These are phyloP conservation scores for Irpex sp. DNA, from an alignment of 1,284 basidiomycete species.

Conservation along the genomic window DNA sequence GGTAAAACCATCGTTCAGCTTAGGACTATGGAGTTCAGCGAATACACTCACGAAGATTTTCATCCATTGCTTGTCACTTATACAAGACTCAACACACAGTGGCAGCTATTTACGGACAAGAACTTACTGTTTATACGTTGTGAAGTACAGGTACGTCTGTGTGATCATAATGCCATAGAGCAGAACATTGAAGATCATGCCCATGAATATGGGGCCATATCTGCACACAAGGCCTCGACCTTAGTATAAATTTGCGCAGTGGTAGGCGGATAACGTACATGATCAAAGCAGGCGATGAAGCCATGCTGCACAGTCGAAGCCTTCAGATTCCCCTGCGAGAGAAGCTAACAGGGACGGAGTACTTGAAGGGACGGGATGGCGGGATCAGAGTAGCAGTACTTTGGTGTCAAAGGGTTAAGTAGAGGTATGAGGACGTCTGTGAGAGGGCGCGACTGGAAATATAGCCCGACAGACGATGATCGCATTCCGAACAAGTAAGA, in stretches of 20 bases:
- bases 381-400: background rate
- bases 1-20: background rate
- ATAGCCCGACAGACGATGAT: background rate
- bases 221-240: constrained; percentile 17
- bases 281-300: background rate
- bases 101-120: background rate
- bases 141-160: constrained; percentile 39
- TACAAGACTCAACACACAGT: background rate
- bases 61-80: constrained; percentile 32
- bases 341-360: background rate
- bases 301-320: background rate
- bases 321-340: background rate
- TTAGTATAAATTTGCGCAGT: background rate
- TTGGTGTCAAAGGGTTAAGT: background rate
- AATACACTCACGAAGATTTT: constrained; percentile 26
- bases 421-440: background rate
- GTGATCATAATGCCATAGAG: constrained; percentile 39
- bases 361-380: background rate
- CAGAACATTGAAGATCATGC: constrained; percentile 36
- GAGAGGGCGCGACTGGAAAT: background rate
- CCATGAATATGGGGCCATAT: constrained; percentile 38
- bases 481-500: background rate
- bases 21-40: background rate
- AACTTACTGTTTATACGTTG: constrained; percentile 34
- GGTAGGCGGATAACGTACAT: background rate